Percentiles rank a stretch among this genome's conserved stretches.
phyloP scores from a whole-genome alignment of 2,329 filamentous ascomycete genomes.

The Kalaharituber pfeilii region DNA sequence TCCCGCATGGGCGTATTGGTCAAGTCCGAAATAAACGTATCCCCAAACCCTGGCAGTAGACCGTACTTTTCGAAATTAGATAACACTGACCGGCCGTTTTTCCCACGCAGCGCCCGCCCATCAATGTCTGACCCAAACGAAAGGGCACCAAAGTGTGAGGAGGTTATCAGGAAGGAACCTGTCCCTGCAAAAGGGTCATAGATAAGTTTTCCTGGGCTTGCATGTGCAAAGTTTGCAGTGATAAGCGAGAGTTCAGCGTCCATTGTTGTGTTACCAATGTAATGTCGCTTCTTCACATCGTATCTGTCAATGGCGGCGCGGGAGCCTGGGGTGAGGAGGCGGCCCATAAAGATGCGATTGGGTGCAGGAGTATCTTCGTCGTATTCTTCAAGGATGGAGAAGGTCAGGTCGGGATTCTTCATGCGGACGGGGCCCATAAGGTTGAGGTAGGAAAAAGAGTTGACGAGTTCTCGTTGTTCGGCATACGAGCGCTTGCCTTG shows the following conservation, averaged over 20 bases:
- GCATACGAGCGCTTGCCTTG: conserved; percentile 49
- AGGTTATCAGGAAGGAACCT: conserved; percentile 78
- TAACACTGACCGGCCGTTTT: conserved; percentile 35
- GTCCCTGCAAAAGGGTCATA: conserved; percentile 95
- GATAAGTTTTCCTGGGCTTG: conserved; percentile 65
- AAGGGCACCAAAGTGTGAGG: conserved; percentile 72
- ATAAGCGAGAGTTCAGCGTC: conserved; percentile 82
- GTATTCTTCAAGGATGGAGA: conserved; percentile 73
- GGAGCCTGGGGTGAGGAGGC: conserved; percentile 48
- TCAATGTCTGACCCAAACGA: conserved; percentile 87
- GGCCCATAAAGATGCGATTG: conserved; percentile 43
- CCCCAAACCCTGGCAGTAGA: conserved; percentile 47
- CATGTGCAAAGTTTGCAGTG: conserved; percentile 78
- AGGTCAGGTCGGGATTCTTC: conserved; percentile 53
- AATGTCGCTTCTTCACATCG: conserved; percentile 80
- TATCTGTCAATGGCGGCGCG: conserved; percentile 54
- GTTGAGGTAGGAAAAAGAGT: conserved; percentile 60
- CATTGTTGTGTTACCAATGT: conserved; percentile 96
- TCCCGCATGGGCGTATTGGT: conserved; percentile 63
- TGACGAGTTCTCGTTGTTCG: conserved; percentile 57
- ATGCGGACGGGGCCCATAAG: conserved; percentile 66
- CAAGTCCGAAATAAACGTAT: conserved; percentile 68
- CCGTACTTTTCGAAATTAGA: conserved; percentile 78
- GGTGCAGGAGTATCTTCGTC: conserved; percentile 30
- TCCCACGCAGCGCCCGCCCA: conserved; percentile 66